phyloP scores from a whole-genome alignment of 257 asterid genomes.

The Euphrasia confusa region DNA sequence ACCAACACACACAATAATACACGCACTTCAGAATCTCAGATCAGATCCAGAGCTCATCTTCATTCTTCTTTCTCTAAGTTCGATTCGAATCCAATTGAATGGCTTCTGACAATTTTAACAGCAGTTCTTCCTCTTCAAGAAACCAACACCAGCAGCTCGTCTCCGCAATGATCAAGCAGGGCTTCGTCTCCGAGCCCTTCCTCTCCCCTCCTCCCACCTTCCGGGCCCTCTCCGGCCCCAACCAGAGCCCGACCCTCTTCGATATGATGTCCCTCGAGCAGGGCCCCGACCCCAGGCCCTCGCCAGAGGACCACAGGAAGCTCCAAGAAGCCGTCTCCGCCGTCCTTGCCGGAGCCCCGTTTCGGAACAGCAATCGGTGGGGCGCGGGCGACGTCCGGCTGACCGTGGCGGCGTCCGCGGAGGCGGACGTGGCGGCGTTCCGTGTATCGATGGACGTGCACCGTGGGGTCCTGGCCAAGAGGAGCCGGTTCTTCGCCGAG shows the following conservation, averaged over 20 bases:
- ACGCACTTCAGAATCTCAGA: conserved; percentile 28
- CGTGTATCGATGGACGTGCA: conserved; percentile 72
- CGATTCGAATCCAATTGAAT: conserved; percentile 30
- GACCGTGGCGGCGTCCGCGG: conserved; percentile 50
- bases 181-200: conserved; percentile 69
- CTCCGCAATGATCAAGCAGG: conserved; percentile 86
- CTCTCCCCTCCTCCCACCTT: conserved; percentile 54
- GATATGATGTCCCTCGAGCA: conserved; percentile 78
- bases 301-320: conserved; percentile 36
- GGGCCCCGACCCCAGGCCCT: conserved; percentile 44
- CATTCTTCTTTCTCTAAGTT: conserved; percentile 6
- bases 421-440: conserved; percentile 31
- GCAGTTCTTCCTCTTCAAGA: conserved; percentile 24
- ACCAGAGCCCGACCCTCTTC: conserved; percentile 60
- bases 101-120: conserved; percentile 38
- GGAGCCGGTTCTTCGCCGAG: conserved; percentile 77
- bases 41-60: conserved; percentile 35
- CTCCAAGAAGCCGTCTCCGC: conserved; percentile 50
- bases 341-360: conserved; percentile 52
- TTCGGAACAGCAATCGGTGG: conserved; percentile 28
- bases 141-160: conserved; percentile 46
- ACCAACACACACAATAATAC: conserved; percentile 15
- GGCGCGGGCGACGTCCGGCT: conserved; percentile 71
- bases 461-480: conserved; percentile 50
- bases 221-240: conserved; percentile 27